Conservation (phyloP, 352 stramenopile genomes). For the Phytophthora pluvialis region DNA sequence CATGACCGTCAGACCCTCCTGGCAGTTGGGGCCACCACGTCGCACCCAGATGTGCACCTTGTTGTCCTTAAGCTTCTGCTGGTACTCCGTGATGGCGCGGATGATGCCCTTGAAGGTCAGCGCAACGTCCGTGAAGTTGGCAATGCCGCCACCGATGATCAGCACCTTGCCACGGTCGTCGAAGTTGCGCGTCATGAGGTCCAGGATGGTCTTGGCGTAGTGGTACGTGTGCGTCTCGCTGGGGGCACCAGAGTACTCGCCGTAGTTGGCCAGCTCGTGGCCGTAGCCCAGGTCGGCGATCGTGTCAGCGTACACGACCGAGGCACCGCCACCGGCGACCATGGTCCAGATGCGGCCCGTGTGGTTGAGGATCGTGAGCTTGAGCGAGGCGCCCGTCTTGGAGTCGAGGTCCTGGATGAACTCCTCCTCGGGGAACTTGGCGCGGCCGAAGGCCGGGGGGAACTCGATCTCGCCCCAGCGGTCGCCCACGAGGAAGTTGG, state of each 20-base stretch:
- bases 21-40: constrained; percentile 96
- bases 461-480: constrained; percentile 96
- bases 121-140: constrained; percentile 98
- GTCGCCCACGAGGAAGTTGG: constrained; percentile 92
- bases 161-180: constrained; percentile 94
- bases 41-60: constrained; percentile 96
- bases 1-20: constrained; percentile 95
- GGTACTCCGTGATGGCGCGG: constrained; percentile 92
- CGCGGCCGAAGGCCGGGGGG: constrained; percentile 94
- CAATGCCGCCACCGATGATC: constrained; percentile 97
- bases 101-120: constrained; percentile 98
- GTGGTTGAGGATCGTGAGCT: constrained; percentile 97
- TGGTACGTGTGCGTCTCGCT: constrained; percentile 97
- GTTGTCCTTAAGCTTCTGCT: constrained; percentile 91
- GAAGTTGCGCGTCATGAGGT: constrained; percentile 94
- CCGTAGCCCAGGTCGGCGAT: constrained; percentile 95
- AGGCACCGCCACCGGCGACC: constrained; percentile 96
- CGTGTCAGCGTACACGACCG: constrained; percentile 97
- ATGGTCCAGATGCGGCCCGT: constrained; percentile 96
- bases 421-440: constrained; percentile 96
- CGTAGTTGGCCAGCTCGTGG: constrained; percentile 97
- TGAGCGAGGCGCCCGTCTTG: constrained; percentile 96
- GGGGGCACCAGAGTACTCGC: constrained; percentile 97
- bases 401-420: constrained; percentile 96
- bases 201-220: constrained; percentile 97